Evolutionary conservation across 2,329 filamentous ascomycete genomes (phyloP), one percentile per base, ranked within the genome.

Genomic region (Ophiostoma sp.): DNA sequence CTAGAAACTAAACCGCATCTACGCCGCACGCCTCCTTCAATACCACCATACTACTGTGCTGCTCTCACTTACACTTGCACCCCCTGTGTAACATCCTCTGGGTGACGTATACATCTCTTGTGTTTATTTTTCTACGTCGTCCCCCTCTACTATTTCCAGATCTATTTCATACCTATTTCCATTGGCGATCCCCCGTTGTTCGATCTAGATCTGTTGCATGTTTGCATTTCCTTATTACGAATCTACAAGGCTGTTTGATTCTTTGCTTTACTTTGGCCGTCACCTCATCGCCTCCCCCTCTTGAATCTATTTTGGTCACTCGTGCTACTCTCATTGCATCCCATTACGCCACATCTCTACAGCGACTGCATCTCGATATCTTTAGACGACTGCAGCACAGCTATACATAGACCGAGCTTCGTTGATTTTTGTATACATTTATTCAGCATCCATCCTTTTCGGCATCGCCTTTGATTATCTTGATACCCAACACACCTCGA

Each of bases 191-290:
- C 57, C 27, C 27, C 54, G 3, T 13, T 6, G 17, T 17, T 33
- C 57, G 17, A 33, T 62, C 57, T 62, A 33, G 27, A 62, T 62
- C 23, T 62, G 57, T 62, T 41, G 39, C 39, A 41, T 41, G 39
- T 62, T 60, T 62, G 57, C 57, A 62, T 62, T 57, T 62, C 57
- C 57, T 62, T 35, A 17, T 62, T 31, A 62, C 57, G 57, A 62
- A 57, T 57, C 57, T 62, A 62, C 57, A 17, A 62, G 27, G 57
- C 57, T 33, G 57, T 33, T 33, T 20, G 11, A 33, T 33, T 54
- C 0, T 62, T 62, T 10, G 23, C 23, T 62, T 60, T 60, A 33
- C 67, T 39, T 62, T 23, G 27, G 11, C 27, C 23, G 3, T 23
- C 27, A 33, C 54, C 20, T 13, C 52, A 57, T 57, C 52, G 27